Evolutionary conservation across 805 yeast genomes (phyloP).

Genomic region (Metschnikowia arizonensis): DNA sequence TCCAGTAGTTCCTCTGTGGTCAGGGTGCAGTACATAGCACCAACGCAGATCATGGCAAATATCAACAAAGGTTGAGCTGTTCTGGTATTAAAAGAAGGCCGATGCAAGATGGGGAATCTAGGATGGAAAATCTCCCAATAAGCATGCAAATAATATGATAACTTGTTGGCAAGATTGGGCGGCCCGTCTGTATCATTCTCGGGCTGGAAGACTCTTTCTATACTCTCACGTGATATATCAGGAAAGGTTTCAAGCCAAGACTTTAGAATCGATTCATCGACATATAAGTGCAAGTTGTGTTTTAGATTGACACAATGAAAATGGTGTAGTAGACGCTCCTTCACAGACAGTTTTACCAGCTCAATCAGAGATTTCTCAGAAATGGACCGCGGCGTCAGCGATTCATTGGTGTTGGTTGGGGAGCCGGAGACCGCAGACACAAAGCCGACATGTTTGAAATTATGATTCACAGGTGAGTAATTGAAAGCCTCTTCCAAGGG

Average conservation of each 20-base stretch:
- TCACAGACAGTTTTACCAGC: constrained; percentile 6
- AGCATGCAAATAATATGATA: constrained; percentile 33
- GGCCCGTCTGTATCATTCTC: constrained; percentile 12
- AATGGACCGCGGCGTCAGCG: constrained; percentile 17
- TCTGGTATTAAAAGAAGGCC: constrained; percentile 52
- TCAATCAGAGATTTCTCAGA: constrained; percentile 12
- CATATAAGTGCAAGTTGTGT: constrained; percentile 33
- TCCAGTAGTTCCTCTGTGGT: constrained; percentile 21
- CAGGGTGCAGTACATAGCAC: constrained; percentile 43
- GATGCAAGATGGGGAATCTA: constrained; percentile 55
- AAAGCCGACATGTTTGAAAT: not conserved
- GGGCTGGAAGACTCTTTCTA: constrained; percentile 27
- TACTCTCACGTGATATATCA: constrained; percentile 20
- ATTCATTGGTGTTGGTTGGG: constrained; percentile 30
- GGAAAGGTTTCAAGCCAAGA: constrained; percentile 31
- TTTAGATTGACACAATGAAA: constrained; percentile 22
- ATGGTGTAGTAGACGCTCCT: constrained; percentile 16
- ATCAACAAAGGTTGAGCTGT: constrained; percentile 47
- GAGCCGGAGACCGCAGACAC: constrained; percentile 28
- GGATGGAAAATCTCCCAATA: constrained; percentile 62
- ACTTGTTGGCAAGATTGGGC: constrained; percentile 28
- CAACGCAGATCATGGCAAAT: constrained; percentile 53
- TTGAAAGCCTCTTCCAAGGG: constrained; percentile 37
- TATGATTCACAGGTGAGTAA: constrained; percentile 4
- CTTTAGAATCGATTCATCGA: constrained; percentile 36